Conservation (phyloP, 768 basidiomycete genomes). For the Hortiboletus flavorubellus region DNA sequence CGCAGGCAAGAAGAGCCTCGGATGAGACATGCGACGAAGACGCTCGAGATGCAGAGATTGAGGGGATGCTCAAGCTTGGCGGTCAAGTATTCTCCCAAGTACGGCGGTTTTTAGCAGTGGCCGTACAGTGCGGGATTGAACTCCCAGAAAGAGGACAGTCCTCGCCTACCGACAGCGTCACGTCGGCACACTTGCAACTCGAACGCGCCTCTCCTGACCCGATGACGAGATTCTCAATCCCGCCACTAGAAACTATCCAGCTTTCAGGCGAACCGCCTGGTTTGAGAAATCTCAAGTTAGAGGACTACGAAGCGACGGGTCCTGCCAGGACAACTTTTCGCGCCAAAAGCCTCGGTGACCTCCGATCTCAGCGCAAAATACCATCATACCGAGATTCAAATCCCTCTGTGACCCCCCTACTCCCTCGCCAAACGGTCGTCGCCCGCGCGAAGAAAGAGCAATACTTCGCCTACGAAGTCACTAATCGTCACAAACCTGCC, state of each 20-base stretch:
- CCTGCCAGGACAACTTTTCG: conserved; percentile 36
- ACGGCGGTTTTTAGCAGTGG: conserved; percentile 72
- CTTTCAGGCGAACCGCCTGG: conserved; percentile 19
- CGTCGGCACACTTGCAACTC: conserved; percentile 13
- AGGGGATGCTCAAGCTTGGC: conserved; percentile 76
- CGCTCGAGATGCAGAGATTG: conserved; percentile 53
- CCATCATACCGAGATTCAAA: conserved; percentile 37
- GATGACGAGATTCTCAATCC: conserved; percentile 10
- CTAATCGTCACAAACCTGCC: conserved; percentile 42
- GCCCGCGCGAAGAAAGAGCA: conserved; percentile 37
- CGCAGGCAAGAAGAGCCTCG: conserved; percentile 69
- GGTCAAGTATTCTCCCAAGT: conserved; percentile 81
- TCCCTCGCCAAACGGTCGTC: conserved; percentile 30
- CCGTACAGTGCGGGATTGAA: conserved; percentile 70
- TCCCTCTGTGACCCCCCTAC: conserved; percentile 33
- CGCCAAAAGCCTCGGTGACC: conserved; percentile 53
- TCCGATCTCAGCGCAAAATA: conserved; percentile 35
- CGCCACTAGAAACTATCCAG: conserved; percentile 2
- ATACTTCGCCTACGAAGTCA: conserved; percentile 33
- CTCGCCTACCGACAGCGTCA: conserved; percentile 20
- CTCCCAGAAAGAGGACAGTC: conserved; percentile 51
- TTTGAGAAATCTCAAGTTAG: conserved; percentile 32
- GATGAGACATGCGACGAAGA: conserved; percentile 45
- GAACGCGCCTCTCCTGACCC: conserved; percentile 17
- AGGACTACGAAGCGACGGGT: conserved; percentile 18